Base-by-base conservation (phyloP, 768 basidiomycete genomes). In the Asterophora parasitica region DNA sequence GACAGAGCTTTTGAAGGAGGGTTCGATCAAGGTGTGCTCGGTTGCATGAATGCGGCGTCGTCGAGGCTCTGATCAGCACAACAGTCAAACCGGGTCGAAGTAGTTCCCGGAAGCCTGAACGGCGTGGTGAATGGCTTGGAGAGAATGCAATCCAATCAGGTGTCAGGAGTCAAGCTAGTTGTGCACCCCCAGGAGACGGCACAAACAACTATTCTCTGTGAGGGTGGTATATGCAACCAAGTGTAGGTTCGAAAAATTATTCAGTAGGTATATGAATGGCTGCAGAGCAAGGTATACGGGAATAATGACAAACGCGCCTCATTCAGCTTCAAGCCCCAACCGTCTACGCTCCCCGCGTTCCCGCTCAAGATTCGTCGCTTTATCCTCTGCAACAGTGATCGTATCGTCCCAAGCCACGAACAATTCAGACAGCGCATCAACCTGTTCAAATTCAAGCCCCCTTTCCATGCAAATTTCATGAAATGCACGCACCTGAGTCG, bases 401-500 rank as follows among this genome's bases (percentile, higher is more conserved):
- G 82, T 75, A 48, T 91, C 87, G 54, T 92, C 88, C 89, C 90
- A 92, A 11, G 78, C 78, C 6, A 92, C 84, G 51, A 92, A 92
- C 16, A 92, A 69, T 54, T 91, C 88, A 10, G 90, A 92, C 1
- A 92, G 71, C 1, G 81, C 78, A 58, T 90, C 89, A 7, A 89
- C 82, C 89, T 91, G 23, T 23, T 23, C 23, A 23, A 23, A 23
- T 3, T 23, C 3, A 23, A 10, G n/a, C 17, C 34, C 10, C 20
- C 10, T 15, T 8, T 33, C 9, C 28, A 19, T 17, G 2, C 1
- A 16, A 16, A 1, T 17, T 16, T 3, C 12, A 31, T 31, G 30
- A 31, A 12, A n/a, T 48, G 16, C 37, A 64, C 80, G 44, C 53
- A 88, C 88, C 61, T 85, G 83, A 7, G 77, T 81, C 4, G 81